Percentiles rank a stretch among this genome's conserved stretches.
phyloP scores from a whole-genome alignment of 164 flowering plant species.

The Tetracentron sinense region DNA sequence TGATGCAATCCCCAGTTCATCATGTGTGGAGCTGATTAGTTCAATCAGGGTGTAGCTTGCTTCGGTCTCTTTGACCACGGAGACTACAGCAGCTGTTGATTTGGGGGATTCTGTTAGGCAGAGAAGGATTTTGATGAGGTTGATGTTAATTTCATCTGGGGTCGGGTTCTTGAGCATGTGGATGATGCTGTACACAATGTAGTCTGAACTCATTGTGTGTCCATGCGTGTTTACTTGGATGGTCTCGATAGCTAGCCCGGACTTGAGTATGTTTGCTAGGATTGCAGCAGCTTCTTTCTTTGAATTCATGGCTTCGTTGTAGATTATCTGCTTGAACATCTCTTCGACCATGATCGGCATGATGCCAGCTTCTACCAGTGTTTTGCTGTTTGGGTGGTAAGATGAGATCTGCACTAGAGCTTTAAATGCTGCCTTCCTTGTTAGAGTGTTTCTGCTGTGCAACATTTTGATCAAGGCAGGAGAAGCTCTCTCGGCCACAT shows the following conservation, averaged over 20 bases:
- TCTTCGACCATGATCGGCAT: constrained; percentile 54
- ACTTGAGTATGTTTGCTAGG: constrained; percentile 62
- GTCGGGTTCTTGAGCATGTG: constrained; percentile 46
- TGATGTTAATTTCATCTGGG: constrained; percentile 45
- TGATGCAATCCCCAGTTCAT: constrained; percentile 54
- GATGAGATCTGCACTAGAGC: constrained; percentile 55
- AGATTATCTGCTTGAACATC: constrained; percentile 41
- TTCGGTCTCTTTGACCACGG: constrained; percentile 57
- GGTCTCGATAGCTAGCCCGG: constrained; percentile 43
- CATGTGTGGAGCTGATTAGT: constrained; percentile 50
- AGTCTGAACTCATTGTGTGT: constrained; percentile 61
- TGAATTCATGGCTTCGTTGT: constrained; percentile 45
- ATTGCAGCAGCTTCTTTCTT: constrained; percentile 51
- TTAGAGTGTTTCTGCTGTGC: constrained; percentile 34
- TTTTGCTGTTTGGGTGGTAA: constrained; percentile 39
- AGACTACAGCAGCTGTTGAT: constrained; percentile 38
- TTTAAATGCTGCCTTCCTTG: constrained; percentile 52
- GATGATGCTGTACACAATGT: constrained; percentile 45
- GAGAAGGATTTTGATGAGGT: constrained; percentile 51
- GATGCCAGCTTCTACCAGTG: constrained; percentile 54
- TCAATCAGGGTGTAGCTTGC: constrained; percentile 52
- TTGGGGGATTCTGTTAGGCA: constrained; percentile 45
- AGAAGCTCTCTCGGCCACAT: constrained; percentile 60
- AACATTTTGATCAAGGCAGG: constrained; percentile 51
- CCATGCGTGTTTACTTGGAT: constrained; percentile 49